Base-by-base conservation (phyloP, 139 green algal species). In the Auxenochlorella pyrenoidosa region DNA sequence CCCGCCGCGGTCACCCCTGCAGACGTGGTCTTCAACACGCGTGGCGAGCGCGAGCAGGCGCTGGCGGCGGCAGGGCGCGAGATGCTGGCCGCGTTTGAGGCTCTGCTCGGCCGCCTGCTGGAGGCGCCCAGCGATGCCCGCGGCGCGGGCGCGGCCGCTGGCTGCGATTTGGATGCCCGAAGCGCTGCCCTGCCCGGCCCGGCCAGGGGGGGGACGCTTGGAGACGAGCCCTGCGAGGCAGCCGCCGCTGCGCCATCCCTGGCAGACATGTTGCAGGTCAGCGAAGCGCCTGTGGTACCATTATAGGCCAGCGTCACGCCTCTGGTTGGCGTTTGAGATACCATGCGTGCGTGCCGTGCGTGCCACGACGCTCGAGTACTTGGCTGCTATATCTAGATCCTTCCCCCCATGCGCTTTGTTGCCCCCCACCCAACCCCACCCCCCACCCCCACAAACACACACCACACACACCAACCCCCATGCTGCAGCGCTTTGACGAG, bases 51-150 rank as follows among this genome's bases (percentile, higher is more conserved):
- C 32, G 96, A 98, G 84, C 73, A 80, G 0, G 84, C 79, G 4
- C 88, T 98, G 41, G 73, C 94, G 0, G 85, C 82, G 5, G 82
- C 92, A 32, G 91, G 94, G 5, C 75, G 43, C 0, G 78, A 86
- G 32, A 92, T 98, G 92, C 63, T 98, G 6, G 18, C 36, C 12
- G 81, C 88, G 5, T 95, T 98, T 75, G 95, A 98, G 59, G 79
- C 71, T 5, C 90, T 98, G 58, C 76, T 98, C 68, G 47, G 72
- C 0, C 79, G 77, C 18, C 88, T 71, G 75, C 72, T 44, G 8
- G 79, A 54, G 21, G 54, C 36, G 36, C n/a, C 51, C 13, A 44
- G 44, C 38, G 40, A 13, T 26, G 40, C 72, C 36, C 40, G 36
- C 18, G 18, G 34, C 3, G 21, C 22, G 19, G 72, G 34, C 8